phyloP scores from a whole-genome alignment of 2,329 filamentous ascomycete species.

The Epichloe gansuensis region DNA sequence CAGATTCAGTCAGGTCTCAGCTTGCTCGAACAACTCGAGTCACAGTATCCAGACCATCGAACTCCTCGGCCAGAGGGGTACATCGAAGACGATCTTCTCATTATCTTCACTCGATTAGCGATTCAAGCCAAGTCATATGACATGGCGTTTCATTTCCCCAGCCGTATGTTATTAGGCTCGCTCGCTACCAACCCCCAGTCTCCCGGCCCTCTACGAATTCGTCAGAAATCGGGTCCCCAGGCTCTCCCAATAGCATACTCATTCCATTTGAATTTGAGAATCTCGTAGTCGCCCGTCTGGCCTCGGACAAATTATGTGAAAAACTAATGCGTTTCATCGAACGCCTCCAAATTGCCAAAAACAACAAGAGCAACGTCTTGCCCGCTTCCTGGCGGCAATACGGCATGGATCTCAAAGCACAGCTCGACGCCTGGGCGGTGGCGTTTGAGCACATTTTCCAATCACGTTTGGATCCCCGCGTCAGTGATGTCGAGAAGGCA shows the following conservation, averaged over 20 bases:
- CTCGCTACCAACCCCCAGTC: conserved; percentile 18
- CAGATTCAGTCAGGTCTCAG: conserved; percentile 49
- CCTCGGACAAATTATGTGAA: conserved; percentile 45
- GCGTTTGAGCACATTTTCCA: conserved; percentile 45
- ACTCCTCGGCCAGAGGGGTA: conserved; percentile 26
- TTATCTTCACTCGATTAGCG: conserved; percentile 51
- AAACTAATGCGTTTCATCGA: conserved; percentile 48
- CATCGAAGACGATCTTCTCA: conserved; percentile 45
- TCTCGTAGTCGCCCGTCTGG: conserved; percentile 41
- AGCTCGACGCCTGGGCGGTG: conserved; percentile 41
- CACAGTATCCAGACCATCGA: conserved; percentile 5
- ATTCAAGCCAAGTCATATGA: conserved; percentile 58
- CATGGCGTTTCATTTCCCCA: conserved; percentile 57
- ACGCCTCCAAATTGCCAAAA: conserved; percentile 33
- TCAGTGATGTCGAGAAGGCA: conserved; percentile 43
- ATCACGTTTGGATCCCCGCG: conserved; percentile 34
- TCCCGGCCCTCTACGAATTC: conserved; percentile 25
- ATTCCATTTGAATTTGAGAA: conserved; percentile 30
- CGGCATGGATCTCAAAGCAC: conserved; percentile 33
- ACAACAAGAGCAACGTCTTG: conserved; percentile 40
- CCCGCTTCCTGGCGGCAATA: conserved; percentile 35
- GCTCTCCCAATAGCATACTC: conserved; percentile 10
- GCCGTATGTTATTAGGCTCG: conserved; percentile 43
- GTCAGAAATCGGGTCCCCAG: conserved; percentile 5
- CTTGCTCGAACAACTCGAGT: conserved; percentile 38